A percentile compares a stretch with the other conserved stretches of the same genome.
Conservation (phyloP, 2,329 filamentous ascomycete genomes). For the Diaporthe eres region DNA sequence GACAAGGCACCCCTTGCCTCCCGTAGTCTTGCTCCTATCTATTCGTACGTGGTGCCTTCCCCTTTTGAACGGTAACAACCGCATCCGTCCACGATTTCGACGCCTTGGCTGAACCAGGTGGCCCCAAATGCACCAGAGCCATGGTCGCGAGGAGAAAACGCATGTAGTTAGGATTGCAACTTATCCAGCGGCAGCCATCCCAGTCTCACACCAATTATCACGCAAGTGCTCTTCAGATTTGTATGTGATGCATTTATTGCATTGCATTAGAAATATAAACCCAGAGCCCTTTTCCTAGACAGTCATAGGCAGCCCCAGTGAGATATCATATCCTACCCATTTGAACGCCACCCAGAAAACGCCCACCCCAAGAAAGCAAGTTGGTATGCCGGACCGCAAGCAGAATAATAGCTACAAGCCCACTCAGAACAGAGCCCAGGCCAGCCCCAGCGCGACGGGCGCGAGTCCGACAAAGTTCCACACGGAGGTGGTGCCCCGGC, state of each 20-base stretch:
- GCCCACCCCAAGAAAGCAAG: neutral
- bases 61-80: too few species aligned
- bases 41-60: too few species aligned
- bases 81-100: too few species aligned
- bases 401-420: neutral
- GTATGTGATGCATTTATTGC: neutral
- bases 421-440: constrained; percentile 50
- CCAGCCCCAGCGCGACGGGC: constrained; percentile 55
- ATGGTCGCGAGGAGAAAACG: too few species aligned
- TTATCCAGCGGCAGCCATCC: too few species aligned
- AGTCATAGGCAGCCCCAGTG: neutral
- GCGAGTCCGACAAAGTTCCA: constrained; percentile 57
- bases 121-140: too few species aligned
- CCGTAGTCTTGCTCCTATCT: too few species aligned
- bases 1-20: too few species aligned
- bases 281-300: neutral
- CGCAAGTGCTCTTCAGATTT: too few species aligned
- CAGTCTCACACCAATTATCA: neutral
- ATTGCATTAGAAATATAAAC: constrained; percentile 20
- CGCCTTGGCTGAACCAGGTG: too few species aligned
- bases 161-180: too few species aligned
- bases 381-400: neutral
- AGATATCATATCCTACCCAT: constrained; percentile 35
- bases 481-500: constrained; percentile 42
- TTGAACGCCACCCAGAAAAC: constrained; percentile 7